These are phyloP conservation scores for Lachnellula occidentalis DNA, from an alignment of 2,329 filamentous ascomycete genomes.

Conservation along the genomic window DNA sequence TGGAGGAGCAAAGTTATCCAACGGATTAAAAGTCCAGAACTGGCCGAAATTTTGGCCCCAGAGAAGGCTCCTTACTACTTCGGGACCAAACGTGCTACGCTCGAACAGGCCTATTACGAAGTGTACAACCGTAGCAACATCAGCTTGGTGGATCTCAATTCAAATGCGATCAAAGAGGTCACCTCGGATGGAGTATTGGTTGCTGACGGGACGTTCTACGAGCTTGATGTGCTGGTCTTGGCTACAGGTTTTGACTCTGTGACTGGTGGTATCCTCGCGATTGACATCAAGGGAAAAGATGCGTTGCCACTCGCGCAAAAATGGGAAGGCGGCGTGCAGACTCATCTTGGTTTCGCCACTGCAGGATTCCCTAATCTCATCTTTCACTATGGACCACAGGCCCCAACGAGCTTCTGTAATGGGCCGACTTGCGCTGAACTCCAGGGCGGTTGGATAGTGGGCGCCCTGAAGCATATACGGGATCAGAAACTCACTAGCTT, in stretches of 20 bases:
- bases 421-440: slow-evolving; percentile 36
- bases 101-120: slow-evolving; percentile 47
- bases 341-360: slow-evolving; percentile 37
- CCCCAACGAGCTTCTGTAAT: slow-evolving; percentile 20
- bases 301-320: slow-evolving; percentile 29
- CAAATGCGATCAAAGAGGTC: slow-evolving; percentile 37
- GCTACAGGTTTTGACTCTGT: slow-evolving; percentile 35
- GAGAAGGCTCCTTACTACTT: slow-evolving; percentile 37
- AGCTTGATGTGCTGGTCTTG: slow-evolving; percentile 32
- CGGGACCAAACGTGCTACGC: slow-evolving; percentile 40
- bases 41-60: slow-evolving; percentile 42
- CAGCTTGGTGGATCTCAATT: slow-evolving; percentile 40
- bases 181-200: slow-evolving; percentile 34
- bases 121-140: slow-evolving; percentile 42
- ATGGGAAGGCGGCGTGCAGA: slow-evolving; percentile 31
- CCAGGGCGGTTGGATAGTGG: slow-evolving; percentile 36
- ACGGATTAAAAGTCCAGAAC: slow-evolving; percentile 40
- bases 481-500: slow-evolving; percentile 30
- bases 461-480: slow-evolving; percentile 29
- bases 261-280: slow-evolving; percentile 30
- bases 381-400: slow-evolving; percentile 39
- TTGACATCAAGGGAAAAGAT: slow-evolving; percentile 30
- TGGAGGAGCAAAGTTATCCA: slow-evolving; percentile 41
- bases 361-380: slow-evolving; percentile 44
- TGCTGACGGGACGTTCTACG: slow-evolving; percentile 24